Conservation (phyloP, 2,329 filamentous ascomycete genomes). For the Colletotrichum camelliae region DNA sequence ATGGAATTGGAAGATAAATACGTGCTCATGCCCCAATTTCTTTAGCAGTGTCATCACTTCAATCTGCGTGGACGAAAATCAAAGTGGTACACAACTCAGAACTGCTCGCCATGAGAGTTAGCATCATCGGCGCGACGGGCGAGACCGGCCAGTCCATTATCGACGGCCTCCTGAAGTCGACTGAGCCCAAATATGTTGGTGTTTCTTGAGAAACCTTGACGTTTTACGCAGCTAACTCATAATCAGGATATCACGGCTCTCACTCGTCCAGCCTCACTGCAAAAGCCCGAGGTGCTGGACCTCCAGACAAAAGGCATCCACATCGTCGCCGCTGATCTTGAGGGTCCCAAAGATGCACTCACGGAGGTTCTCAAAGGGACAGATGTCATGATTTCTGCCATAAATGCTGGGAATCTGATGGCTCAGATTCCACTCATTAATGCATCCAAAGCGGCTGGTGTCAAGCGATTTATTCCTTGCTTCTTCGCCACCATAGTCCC, state of each 20-base stretch:
- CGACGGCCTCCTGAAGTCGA: neutral
- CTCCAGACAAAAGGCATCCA: neutral
- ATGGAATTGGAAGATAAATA: neutral
- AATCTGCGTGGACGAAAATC: neutral
- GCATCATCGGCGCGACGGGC: neutral
- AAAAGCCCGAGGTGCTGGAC: neutral
- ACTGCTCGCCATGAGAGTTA: neutral
- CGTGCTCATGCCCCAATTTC: neutral
- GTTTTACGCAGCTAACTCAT: neutral
- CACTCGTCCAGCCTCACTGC: neutral
- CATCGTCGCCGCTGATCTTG: neutral
- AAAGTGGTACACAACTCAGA: fast-evolving
- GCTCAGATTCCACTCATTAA: slow-evolving; percentile 50
- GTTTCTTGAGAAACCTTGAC: neutral
- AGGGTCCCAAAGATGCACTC: neutral
- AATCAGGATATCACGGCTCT: neutral
- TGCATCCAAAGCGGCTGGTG: slow-evolving; percentile 52
- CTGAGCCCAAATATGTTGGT: neutral
- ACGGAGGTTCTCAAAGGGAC: neutral
- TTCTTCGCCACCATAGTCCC: slow-evolving; percentile 48
- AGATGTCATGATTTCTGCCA: neutral
- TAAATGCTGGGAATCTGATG: slow-evolving; percentile 27
- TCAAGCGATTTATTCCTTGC: slow-evolving; percentile 57
- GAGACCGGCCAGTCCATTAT: neutral
- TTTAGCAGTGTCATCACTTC: neutral